Base-by-base conservation (phyloP, 73 alveolate species). In the Paramecium pentaurelia region DNA sequence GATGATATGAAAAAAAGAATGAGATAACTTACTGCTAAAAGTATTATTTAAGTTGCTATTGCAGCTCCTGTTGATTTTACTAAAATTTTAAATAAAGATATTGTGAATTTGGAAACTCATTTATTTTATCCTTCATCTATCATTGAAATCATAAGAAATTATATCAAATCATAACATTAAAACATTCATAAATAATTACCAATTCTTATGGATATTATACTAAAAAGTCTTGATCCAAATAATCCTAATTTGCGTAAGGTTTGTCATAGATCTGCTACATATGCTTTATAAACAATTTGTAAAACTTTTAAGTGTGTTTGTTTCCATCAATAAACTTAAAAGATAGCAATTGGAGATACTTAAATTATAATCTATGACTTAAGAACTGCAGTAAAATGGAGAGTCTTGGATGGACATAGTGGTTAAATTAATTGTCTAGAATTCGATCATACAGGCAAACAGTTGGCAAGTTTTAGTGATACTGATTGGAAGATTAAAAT, bases 351-450 rank as follows among this genome's bases (percentile, higher is more conserved):
- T n/a, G 94, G 94, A 38, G 88, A 71, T 22, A 89, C 49, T 28
- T 27, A 89, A 71, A 89, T 89, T 4, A 60, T 42, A 8, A 89
- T 89, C 18, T 89, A 89, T 71, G 94, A 89, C 49, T 36, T 89
- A 12, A 89, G 94, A 73, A 89, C 94, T 45, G 94, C 94, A 27
- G 90, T 71, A 3, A 89, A 49, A 89, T 89, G 94, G 94, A 89
- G 94, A 89, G 92, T 71, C 4, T 60, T 89, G 6, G 94, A 77
- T 34, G 94, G 94, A 30, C 94, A 89, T 34, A 68, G 45, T 37
- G 94, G 94, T 20, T 59, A 89, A 71, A 92, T 89, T 12, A 89
- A 27, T 42, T 40, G 86, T 32, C 68, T 89, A 18, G 71, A 64
- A 10, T 89, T 89, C 27, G 94, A 89, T 47, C 71, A 89, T 25